These are phyloP conservation scores for Hygrophorus russula DNA, from an alignment of 768 basidiomycete species.

Conservation along the genomic window DNA sequence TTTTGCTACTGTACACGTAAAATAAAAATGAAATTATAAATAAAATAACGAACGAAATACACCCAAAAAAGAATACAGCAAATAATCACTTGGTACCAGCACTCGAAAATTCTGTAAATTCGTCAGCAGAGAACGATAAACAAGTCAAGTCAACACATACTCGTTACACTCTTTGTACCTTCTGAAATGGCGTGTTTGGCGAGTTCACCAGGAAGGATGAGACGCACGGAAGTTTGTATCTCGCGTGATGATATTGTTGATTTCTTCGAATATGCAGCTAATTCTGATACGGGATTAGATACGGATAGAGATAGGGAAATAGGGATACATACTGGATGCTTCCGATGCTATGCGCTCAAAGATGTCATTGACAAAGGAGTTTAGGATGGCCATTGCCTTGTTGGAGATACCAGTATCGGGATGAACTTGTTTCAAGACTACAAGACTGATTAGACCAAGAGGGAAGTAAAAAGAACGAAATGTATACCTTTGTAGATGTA, in stretches of 20 bases:
- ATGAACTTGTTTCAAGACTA: slow-evolving; percentile 85
- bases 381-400: slow-evolving; percentile 78
- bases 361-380: slow-evolving; percentile 80
- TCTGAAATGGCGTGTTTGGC: slow-evolving; percentile 12
- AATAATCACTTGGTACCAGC: slow-evolving; percentile 8
- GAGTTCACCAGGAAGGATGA: slow-evolving; percentile 93
- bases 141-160: neutral
- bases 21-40: slow-evolving; percentile 5
- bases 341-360: slow-evolving; percentile 84
- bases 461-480: neutral
- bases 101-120: slow-evolving; percentile 5
- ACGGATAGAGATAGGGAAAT: slow-evolving; percentile 1
- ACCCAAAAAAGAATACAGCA: neutral
- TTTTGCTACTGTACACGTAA: too few species aligned
- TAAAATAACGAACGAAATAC: slow-evolving; percentile 2
- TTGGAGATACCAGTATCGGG: slow-evolving; percentile 91
- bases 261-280: slow-evolving; percentile 96
- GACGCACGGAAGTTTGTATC: slow-evolving; percentile 93
- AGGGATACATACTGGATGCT: slow-evolving; percentile 59
- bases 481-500: slow-evolving; percentile 87
- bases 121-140: neutral
- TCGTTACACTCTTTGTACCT: slow-evolving; percentile 10
- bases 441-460: neutral
- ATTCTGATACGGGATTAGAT: slow-evolving; percentile 40
- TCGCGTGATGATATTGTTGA: slow-evolving; percentile 98